phyloP scores from a whole-genome alignment of 2,329 filamentous ascomycete species.

The Raffaelea ambrosiae region DNA sequence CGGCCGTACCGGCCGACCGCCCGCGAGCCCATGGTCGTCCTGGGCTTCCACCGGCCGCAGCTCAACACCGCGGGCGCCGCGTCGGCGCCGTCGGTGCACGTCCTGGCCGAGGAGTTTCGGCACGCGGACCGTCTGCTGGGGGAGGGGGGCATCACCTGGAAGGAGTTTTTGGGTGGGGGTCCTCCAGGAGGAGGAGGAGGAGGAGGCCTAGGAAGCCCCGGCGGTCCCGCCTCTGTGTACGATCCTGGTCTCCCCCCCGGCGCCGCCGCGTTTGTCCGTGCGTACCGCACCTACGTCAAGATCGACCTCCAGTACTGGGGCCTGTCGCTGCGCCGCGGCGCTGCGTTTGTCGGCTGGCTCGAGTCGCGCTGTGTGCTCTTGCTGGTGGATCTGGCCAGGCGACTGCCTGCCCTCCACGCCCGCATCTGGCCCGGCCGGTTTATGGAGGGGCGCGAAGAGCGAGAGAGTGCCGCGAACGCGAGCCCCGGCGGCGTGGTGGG shows the following conservation, averaged over 20 bases:
- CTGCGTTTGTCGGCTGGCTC: constrained; percentile 52
- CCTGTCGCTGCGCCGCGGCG: constrained; percentile 42
- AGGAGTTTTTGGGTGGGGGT: constrained; percentile 27
- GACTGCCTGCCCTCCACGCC: constrained; percentile 39
- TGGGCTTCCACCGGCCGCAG: constrained; percentile 53
- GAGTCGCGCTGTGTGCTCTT: constrained; percentile 52
- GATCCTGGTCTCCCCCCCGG: constrained; percentile 15
- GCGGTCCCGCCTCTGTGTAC: constrained; percentile 4
- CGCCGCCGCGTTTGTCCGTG: constrained; percentile 38
- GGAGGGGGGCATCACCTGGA: constrained; percentile 30
- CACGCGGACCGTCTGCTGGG: constrained; percentile 33
- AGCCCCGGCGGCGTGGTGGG: not conserved
- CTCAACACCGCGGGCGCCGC: constrained; percentile 51
- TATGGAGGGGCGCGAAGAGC: constrained; percentile 22
- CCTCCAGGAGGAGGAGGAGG: too few relatives aligned
- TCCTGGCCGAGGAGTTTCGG: constrained; percentile 42
- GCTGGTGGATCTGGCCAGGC: constrained; percentile 49
- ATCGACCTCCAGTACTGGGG: constrained; percentile 61
- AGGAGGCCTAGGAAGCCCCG: too few relatives aligned
- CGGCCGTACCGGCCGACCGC: constrained; percentile 44
- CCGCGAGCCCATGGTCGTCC: constrained; percentile 53
- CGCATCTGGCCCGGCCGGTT: constrained; percentile 58
- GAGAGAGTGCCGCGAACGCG: constrained; percentile 18
- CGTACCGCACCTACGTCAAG: constrained; percentile 47
- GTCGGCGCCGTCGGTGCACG: constrained; percentile 41